Evolutionary conservation across 768 basidiomycete species (phyloP), one percentile per base, ranked within the genome.

Genomic region (Phanerochaete carnosa): DNA sequence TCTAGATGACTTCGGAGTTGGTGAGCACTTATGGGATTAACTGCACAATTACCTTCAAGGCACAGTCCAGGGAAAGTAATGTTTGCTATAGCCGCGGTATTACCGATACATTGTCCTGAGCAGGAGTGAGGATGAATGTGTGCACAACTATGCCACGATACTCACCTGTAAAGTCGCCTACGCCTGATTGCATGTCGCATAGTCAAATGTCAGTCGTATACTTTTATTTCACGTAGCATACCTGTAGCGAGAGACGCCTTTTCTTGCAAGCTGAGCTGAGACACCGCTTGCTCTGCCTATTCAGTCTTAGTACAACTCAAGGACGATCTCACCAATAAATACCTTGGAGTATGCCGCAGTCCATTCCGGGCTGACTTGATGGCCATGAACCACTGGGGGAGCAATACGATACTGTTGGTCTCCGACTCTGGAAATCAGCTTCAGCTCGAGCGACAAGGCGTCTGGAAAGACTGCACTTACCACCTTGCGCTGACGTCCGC

Each of bases 211-310:
- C n/a, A n/a, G n/a, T n/a, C n/a, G n/a, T n/a, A n/a, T n/a, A n/a
- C n/a, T n/a, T n/a, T n/a, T n/a, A n/a, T n/a, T n/a, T n/a, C n/a
- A n/a, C n/a, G n/a, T n/a, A n/a, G n/a, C n/a, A n/a, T n/a, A 53
- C 70, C 70, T 3, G 70, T 71, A 22, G 65, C 68, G 8, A 70
- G 57, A 32, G 65, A 65, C 8, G 68, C 70, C 47, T 71, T 71
- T 26, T 71, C 70, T 11, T 60, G 37, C 23, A 71, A 43, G 19
- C 61, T 56, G 22, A 67, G 43, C 46, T 67, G 61, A 15, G 60
- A 23, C 8, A 67, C 58, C 16, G 64, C 55, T 15, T 55, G 35
- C 28, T 54, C 29, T 13, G 65, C 63, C 65, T 64, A 35, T 22
- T 43, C 22, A 11, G n/a, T 58, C 19, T 5, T n/a, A 26, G 6